phyloP scores from a whole-genome alignment of 495 filamentous ascomycete genomes.

The Aspergillus sclerotiicarbonarius region DNA sequence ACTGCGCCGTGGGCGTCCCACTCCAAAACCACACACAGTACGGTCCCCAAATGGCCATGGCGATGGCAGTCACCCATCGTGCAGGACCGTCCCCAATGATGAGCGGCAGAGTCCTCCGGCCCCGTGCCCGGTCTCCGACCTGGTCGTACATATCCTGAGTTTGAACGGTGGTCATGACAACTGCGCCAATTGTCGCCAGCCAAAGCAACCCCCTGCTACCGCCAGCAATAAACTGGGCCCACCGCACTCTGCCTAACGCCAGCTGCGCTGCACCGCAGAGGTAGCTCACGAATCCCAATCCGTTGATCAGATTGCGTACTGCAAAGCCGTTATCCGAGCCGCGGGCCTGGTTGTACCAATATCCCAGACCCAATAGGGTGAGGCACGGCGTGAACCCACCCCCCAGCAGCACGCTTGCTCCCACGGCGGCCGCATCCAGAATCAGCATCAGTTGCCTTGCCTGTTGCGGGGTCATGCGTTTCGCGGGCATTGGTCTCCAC shows the following conservation, averaged over 20 bases:
- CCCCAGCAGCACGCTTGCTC: slow-evolving; percentile 29
- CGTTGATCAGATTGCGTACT: slow-evolving; percentile 46
- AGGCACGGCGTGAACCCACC: slow-evolving; percentile 34
- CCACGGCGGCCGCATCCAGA: too few species aligned
- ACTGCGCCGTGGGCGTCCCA: too few species aligned
- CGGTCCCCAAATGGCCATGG: slow-evolving; percentile 39
- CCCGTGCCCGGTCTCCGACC: slow-evolving; percentile 42
- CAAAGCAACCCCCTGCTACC: slow-evolving; percentile 23
- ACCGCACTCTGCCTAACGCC: background rate
- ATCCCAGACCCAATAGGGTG: slow-evolving; percentile 20
- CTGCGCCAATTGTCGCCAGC: slow-evolving; percentile 39
- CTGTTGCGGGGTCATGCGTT: slow-evolving; percentile 34
- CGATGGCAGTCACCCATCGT: slow-evolving; percentile 35
- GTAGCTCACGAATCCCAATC: slow-evolving; percentile 35
- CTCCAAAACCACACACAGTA: slow-evolving; percentile 39
- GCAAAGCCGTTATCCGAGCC: slow-evolving; percentile 37
- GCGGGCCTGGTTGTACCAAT: slow-evolving; percentile 53
- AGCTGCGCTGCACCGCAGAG: slow-evolving; percentile 28
- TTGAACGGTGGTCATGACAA: slow-evolving; percentile 51
- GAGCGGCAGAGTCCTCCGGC: slow-evolving; percentile 39
- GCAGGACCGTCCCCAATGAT: slow-evolving; percentile 43
- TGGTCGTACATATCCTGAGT: slow-evolving; percentile 51
- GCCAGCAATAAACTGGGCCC: background rate
- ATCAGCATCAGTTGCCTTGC: slow-evolving; percentile 32
- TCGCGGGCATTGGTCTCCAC: slow-evolving; percentile 51